Percentiles rank a stretch among this genome's conserved stretches.
These are phyloP conservation scores for Lactarius trivialis DNA, from an alignment of 768 basidiomycete genomes.

Conservation along the genomic window DNA sequence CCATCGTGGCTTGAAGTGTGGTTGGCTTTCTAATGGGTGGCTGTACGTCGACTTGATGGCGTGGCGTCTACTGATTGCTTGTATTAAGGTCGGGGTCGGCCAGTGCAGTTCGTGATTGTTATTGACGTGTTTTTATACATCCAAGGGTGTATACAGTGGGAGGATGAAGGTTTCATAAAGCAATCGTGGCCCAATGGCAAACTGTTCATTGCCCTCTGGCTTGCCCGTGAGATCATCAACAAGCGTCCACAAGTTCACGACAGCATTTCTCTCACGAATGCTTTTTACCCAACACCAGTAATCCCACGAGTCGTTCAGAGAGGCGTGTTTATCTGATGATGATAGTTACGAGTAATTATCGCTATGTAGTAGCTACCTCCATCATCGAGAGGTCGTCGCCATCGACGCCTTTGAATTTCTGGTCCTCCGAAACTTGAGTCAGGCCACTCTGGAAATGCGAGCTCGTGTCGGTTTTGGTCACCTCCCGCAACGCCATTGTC, in stretches of 20 bases:
- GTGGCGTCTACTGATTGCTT: neutral
- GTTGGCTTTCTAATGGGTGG: neutral
- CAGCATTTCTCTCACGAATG: neutral
- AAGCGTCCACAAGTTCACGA: no score
- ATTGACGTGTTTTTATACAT: neutral
- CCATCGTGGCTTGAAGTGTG: constrained; percentile 30
- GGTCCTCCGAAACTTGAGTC: constrained; percentile 74
- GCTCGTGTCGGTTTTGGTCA: constrained; percentile 93
- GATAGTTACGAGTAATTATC: neutral
- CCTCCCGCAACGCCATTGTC: constrained; percentile 94
- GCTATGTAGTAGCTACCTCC: neutral
- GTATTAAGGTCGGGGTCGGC: neutral
- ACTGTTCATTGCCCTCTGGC: neutral
- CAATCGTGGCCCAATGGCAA: constrained; percentile 6
- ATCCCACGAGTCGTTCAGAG: constrained; percentile 9
- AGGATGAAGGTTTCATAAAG: neutral
- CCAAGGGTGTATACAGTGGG: neutral
- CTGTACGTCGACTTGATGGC: neutral
- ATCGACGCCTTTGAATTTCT: constrained; percentile 61
- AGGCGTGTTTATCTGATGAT: neutral
- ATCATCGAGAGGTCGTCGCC: constrained; percentile 25
- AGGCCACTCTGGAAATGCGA: constrained; percentile 82
- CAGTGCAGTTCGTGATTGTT: neutral
- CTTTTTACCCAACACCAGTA: neutral
- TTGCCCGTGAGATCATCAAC: neutral